These are phyloP conservation scores for Rhynchosporium graminicola DNA, from an alignment of 2,329 filamentous ascomycete genomes.

Conservation along the genomic window DNA sequence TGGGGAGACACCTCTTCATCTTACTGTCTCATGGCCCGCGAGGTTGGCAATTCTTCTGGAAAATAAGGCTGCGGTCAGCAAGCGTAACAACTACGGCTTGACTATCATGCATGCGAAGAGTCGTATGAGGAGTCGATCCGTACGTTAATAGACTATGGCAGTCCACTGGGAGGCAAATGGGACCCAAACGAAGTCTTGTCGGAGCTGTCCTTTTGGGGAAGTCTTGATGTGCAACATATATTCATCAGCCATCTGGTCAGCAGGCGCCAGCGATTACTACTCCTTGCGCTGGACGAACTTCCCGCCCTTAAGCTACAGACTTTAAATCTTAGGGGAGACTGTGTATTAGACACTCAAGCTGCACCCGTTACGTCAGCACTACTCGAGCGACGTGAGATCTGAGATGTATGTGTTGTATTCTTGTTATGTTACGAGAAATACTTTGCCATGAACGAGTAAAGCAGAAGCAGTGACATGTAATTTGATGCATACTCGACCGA, in stretches of 20 bases:
- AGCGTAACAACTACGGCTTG: background rate
- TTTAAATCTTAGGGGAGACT: background rate
- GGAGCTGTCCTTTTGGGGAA: background rate
- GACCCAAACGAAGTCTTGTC: background rate
- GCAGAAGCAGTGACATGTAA: too few species aligned
- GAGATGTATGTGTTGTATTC: background rate
- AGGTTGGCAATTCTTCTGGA: background rate
- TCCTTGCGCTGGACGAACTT: background rate
- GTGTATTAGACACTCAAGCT: background rate
- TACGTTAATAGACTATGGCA: slow-evolving; percentile 1
- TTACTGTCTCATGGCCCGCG: background rate
- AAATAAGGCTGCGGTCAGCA: background rate
- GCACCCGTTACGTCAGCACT: background rate
- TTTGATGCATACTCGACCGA: too few species aligned
- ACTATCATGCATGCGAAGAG: background rate
- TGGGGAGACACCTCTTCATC: background rate
- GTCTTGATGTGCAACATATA: background rate
- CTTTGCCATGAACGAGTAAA: too few species aligned
- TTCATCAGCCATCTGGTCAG: background rate
- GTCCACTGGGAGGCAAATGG: background rate
- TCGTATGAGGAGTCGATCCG: background rate
- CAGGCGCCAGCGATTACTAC: background rate
- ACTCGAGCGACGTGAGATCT: background rate
- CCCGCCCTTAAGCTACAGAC: background rate
- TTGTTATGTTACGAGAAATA: too few species aligned